Conservation (phyloP, 805 yeast genomes). For the Candida takata region DNA sequence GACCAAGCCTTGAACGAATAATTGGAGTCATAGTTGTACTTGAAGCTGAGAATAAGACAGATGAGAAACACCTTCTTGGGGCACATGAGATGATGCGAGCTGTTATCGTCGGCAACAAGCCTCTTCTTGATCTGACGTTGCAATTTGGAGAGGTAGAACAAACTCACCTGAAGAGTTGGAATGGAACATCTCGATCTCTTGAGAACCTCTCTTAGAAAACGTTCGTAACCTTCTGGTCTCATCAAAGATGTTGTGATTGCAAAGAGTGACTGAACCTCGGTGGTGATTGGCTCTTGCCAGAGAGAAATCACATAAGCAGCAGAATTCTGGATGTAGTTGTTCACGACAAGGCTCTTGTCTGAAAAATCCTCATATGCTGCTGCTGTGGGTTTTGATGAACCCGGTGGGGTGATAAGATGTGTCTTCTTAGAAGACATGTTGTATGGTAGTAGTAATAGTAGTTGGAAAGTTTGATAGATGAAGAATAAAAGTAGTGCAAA, state of each 20-base stretch:
- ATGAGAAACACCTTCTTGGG: slow-evolving; percentile 64
- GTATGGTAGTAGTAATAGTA: slow-evolving; percentile 2
- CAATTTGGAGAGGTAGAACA: slow-evolving; percentile 55
- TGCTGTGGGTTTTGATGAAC: slow-evolving; percentile 2
- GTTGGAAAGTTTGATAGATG: too few species aligned
- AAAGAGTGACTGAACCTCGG: background rate
- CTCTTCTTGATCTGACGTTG: slow-evolving; percentile 21
- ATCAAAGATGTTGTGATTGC: background rate
- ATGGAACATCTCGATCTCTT: slow-evolving; percentile 51
- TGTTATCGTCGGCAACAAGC: background rate
- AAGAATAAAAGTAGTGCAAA: too few species aligned
- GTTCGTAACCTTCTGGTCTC: slow-evolving; percentile 5
- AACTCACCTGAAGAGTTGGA: slow-evolving; percentile 56
- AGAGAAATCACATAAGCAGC: slow-evolving; percentile 13
- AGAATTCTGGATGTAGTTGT: slow-evolving; percentile 11
- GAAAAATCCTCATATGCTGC: background rate
- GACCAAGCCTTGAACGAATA: slow-evolving; percentile 68
- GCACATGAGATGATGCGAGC: slow-evolving; percentile 29
- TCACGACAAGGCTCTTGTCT: slow-evolving; percentile 4
- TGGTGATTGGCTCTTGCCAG: slow-evolving; percentile 14
- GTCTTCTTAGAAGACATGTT: slow-evolving; percentile 14
- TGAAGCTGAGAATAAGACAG: slow-evolving; percentile 63
- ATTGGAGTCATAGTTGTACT: slow-evolving; percentile 67
- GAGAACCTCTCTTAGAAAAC: slow-evolving; percentile 35
- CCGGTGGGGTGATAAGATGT: slow-evolving; percentile 15